Evolutionary conservation across 2,329 filamentous ascomycete genomes (phyloP), one percentile per base, ranked within the genome.

Genomic region (Colletotrichum gloeosporioides): DNA sequence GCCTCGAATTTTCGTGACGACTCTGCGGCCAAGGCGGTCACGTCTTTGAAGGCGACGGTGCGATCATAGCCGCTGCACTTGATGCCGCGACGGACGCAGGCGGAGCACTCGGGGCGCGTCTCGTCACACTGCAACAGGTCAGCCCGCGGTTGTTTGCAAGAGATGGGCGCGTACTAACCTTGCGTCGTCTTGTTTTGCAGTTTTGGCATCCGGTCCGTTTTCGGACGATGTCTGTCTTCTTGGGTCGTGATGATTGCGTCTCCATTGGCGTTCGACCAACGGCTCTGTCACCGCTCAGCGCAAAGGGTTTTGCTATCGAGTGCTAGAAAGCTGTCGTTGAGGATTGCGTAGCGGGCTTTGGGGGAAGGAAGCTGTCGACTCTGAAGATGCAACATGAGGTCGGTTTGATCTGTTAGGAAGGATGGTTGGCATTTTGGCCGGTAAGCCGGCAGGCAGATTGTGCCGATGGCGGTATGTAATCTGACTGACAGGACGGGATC

Each of bases 171-270:
- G 18, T 22, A 39, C 16, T 25, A 12, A 75, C 69, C 73, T 75
- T 75, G 66, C 69, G 57, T 25, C 73, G 53, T 25, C 70, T 71
- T 10, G 16, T 53, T 27, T 75, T 75, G 36, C 73, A 75, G n/a
- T 75, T 67, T 31, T 72, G 73, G 44, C 73, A 75, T 29, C 73
- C 73, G 9, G 73, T 72, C 32, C 73, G 61, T 34, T 72, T 75
- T n/a, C 73, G 73, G 31, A 75, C 69, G 16, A 75, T 75, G 31
- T 75, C 69, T 22, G 73, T 75, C 53, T 75, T 75, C 59, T 67
- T 75, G 6, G 69, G 62, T 15, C 73, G 29, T 15, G 73, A 53
- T 4, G 69, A 63, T 8, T 57, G 62, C 7, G n/a, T 25, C 44
- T 75, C 69, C 73, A 75, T 75, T 12, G 31, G 44, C n/a, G 10